Conservation (phyloP, 257 asterid species). For the Solanum infundibuliforme region DNA sequence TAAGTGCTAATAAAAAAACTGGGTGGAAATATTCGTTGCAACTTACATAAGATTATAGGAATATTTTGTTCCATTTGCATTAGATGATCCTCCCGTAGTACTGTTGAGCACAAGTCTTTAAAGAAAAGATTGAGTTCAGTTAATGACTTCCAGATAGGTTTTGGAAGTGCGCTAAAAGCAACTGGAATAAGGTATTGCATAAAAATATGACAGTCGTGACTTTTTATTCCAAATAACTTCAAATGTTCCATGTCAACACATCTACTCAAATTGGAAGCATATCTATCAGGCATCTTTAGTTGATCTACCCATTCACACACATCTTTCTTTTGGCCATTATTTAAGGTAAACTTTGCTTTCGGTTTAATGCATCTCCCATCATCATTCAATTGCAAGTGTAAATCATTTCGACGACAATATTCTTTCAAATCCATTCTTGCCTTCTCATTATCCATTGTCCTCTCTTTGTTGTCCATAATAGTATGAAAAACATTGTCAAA, state of each 20-base stretch:
- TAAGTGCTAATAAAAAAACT: neutral
- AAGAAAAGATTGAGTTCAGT: neutral
- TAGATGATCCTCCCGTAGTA: neutral
- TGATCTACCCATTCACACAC: neutral
- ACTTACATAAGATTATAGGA: neutral
- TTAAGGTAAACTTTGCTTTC: neutral
- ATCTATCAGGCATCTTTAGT: neutral
- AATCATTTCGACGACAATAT: neutral
- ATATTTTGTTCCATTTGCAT: neutral
- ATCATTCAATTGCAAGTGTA: neutral
- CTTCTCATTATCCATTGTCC: neutral
- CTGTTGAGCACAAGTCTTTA: neutral
- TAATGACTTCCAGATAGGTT: neutral
- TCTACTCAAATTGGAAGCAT: neutral
- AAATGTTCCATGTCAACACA: neutral
- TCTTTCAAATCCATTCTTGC: neutral
- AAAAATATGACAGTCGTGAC: neutral
- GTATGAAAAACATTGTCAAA: neutral
- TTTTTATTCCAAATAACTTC: neutral
- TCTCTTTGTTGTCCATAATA: neutral
- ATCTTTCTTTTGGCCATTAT: neutral
- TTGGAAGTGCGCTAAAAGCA: neutral
- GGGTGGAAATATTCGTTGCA: neutral
- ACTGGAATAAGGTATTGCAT: neutral
- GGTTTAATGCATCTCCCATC: neutral